A percentile compares a stretch with the other conserved stretches of the same genome.
Evolutionary conservation across 129 eudicot species (phyloP).

Genomic region (Flaveria trinervia): DNA sequence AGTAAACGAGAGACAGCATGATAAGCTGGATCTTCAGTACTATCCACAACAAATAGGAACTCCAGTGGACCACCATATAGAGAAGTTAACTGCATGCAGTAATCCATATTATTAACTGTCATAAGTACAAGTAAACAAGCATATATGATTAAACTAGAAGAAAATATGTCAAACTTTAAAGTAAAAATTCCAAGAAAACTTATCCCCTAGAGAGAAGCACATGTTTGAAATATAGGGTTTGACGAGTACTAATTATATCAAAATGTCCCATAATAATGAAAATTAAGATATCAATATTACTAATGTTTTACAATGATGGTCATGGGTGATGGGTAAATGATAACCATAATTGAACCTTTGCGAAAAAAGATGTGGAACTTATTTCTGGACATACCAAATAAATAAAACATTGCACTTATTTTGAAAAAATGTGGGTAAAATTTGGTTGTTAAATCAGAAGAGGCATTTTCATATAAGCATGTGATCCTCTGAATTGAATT

Average conservation of each 20-base stretch:
- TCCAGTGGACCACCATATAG: constrained; percentile 96
- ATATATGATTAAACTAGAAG: not conserved
- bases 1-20: constrained; percentile 76
- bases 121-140: constrained; percentile 7
- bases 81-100: constrained; percentile 74
- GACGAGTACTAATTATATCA: not conserved
- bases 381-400: not conserved
- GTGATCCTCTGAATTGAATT: not conserved
- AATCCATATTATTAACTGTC: constrained; percentile 23
- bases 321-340: not conserved
- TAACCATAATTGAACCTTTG: not conserved
- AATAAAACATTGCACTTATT: not conserved
- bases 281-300: not conserved
- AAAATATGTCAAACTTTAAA: not conserved
- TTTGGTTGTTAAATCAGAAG: not conserved
- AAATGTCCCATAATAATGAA: not conserved
- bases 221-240: not conserved
- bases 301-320: not conserved
- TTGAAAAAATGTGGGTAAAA: not conserved
- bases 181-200: not conserved
- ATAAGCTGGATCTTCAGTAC: constrained; percentile 95
- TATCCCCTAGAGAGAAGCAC: not conserved
- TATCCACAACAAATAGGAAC: constrained; percentile 88
- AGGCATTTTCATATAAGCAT: not conserved
- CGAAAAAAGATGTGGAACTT: not conserved